A percentile compares a stretch with the other conserved stretches of the same genome.
Evolutionary conservation across 2,329 filamentous ascomycete species (phyloP).

Genomic region (Ramularia endophylla): DNA sequence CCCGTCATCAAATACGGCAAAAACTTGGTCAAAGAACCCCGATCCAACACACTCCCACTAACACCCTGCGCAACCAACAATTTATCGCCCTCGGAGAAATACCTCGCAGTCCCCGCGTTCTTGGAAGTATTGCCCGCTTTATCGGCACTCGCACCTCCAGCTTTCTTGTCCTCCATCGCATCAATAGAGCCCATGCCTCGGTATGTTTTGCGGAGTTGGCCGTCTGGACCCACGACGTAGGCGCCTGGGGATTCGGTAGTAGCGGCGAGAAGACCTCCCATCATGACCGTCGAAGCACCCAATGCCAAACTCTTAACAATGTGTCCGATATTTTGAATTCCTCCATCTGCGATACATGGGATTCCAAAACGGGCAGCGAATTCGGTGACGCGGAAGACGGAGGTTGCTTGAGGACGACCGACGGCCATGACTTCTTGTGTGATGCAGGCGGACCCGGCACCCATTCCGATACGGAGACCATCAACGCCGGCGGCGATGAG

Average conservation of each 20-base stretch:
- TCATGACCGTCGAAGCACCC: slow-evolving; percentile 95
- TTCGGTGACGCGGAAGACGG: slow-evolving; percentile 80
- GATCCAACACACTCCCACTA: slow-evolving; percentile 74
- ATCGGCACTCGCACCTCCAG: slow-evolving; percentile 64
- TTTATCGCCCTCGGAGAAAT: slow-evolving; percentile 96
- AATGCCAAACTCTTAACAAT: slow-evolving; percentile 97
- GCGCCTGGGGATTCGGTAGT: slow-evolving; percentile 96
- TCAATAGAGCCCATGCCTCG: slow-evolving; percentile 99
- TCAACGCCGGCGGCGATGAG: slow-evolving; percentile 93
- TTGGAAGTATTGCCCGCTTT: slow-evolving; percentile 84
- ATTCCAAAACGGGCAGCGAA: slow-evolving; percentile 94
- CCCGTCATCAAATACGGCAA: slow-evolving; percentile 92
- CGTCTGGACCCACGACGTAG: slow-evolving; percentile 92
- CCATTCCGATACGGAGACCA: slow-evolving; percentile 97
- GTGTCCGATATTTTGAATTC: slow-evolving; percentile 97
- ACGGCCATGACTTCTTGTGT: slow-evolving; percentile 99
- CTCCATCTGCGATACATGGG: slow-evolving; percentile 95
- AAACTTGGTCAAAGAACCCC: slow-evolving; percentile 85
- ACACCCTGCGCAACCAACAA: slow-evolving; percentile 96
- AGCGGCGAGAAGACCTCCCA: slow-evolving; percentile 95
- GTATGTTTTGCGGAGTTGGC: slow-evolving; percentile 98
- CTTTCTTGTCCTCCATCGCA: slow-evolving; percentile 99
- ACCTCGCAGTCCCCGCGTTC: slow-evolving; percentile 93
- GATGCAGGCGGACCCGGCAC: slow-evolving; percentile 95
- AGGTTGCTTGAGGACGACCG: slow-evolving; percentile 87